These are phyloP conservation scores for Pseudonitzschia multistriata DNA, from an alignment of 108 stramenopile genomes.

Conservation along the genomic window DNA sequence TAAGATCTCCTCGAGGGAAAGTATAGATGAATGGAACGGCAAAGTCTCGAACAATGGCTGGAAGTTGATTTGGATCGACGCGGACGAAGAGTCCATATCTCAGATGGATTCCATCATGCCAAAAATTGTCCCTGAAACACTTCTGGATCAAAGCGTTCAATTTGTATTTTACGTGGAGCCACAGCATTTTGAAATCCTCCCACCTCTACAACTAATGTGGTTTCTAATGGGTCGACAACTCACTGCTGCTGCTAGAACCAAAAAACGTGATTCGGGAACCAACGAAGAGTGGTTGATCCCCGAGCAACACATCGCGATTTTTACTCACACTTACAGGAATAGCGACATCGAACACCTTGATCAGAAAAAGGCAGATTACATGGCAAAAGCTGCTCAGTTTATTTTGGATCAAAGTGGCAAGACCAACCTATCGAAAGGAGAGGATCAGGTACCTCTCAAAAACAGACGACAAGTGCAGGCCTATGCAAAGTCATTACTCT, in stretches of 20 bases:
- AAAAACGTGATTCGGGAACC: not conserved
- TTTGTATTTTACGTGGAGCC: slow-evolving; percentile 57
- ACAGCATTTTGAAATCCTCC: slow-evolving; percentile 28
- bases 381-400: slow-evolving; percentile 12
- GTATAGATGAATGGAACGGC: slow-evolving; percentile 46
- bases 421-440: not conserved
- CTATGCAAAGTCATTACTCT: slow-evolving; percentile 42
- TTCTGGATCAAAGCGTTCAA: slow-evolving; percentile 49
- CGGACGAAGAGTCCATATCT: slow-evolving; percentile 35
- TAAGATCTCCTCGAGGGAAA: not conserved
- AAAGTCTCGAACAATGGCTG: slow-evolving; percentile 47
- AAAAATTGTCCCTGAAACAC: slow-evolving; percentile 50
- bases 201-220: slow-evolving; percentile 28
- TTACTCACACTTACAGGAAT: slow-evolving; percentile 27
- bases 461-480: slow-evolving; percentile 40
- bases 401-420: slow-evolving; percentile 18
- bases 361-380: slow-evolving; percentile 9
- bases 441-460: slow-evolving; percentile 15
- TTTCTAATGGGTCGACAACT: slow-evolving; percentile 23
- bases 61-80: slow-evolving; percentile 47
- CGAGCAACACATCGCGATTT: slow-evolving; percentile 40
- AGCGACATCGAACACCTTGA: slow-evolving; percentile 24
- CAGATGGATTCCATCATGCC: slow-evolving; percentile 60
- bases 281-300: slow-evolving; percentile 7
- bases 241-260: slow-evolving; percentile 25